phyloP scores from a whole-genome alignment of 306 rosid genomes.

The Fagus sylvatica region DNA sequence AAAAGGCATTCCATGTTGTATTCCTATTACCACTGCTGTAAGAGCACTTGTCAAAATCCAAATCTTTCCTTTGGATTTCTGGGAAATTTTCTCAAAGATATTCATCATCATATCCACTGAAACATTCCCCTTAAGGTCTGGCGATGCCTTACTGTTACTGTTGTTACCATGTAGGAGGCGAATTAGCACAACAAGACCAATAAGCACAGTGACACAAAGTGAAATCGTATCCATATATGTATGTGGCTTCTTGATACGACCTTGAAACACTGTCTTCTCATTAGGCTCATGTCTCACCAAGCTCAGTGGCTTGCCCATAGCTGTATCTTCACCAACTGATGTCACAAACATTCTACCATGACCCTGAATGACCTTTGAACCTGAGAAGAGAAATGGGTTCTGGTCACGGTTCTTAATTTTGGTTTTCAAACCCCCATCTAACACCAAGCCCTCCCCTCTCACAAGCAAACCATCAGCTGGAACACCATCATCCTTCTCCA shows the following conservation, averaged over 20 bases:
- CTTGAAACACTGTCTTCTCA: conserved; percentile 34
- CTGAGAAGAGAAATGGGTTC: conserved; percentile 55
- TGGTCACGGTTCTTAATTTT: conserved; percentile 16
- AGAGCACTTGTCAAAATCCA: conserved; percentile 40
- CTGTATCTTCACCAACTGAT: conserved; percentile 28
- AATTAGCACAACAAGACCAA: conserved; percentile 40
- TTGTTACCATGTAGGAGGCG: conserved; percentile 41
- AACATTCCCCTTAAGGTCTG: conserved; percentile 58
- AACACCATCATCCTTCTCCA: conserved; percentile 46
- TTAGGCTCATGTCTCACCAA: conserved; percentile 3
- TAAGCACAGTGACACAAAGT: conserved; percentile 31
- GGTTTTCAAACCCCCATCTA: conserved; percentile 28
- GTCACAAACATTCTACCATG: conserved; percentile 52
- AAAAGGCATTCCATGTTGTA: conserved; percentile 64
- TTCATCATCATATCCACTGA: conserved; percentile 33
- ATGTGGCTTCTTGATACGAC: conserved; percentile 44
- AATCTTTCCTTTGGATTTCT: conserved; percentile 47
- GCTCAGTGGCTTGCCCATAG: conserved; percentile 20
- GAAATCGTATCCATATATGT: conserved; percentile 36
- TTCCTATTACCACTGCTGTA: conserved; percentile 29
- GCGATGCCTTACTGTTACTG: conserved; percentile 37
- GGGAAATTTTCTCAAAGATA: conserved; percentile 29
- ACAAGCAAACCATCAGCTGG: conserved; percentile 67
- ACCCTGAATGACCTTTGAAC: conserved; percentile 55
- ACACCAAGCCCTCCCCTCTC: conserved; percentile 15